Conservation (phyloP, 352 stramenopile species). For the Globisporangium paroecandrum region DNA sequence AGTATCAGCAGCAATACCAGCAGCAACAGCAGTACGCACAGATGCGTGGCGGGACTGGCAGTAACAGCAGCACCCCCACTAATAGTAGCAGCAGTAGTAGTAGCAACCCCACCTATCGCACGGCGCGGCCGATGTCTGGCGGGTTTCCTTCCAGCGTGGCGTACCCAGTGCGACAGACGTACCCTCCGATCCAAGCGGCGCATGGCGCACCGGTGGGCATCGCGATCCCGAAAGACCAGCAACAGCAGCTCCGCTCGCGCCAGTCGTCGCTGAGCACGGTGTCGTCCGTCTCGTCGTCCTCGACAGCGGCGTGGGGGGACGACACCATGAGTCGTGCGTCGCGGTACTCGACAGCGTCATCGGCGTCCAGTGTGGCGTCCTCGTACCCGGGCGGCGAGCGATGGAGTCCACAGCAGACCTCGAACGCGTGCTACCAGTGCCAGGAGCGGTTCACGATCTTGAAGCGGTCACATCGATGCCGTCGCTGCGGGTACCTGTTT, state of each 20-base stretch:
- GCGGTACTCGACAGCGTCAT: slow-evolving; percentile 59
- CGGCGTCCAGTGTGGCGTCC: slow-evolving; percentile 28
- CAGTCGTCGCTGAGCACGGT: slow-evolving; percentile 46
- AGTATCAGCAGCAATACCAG: slow-evolving; percentile 1
- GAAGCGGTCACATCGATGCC: slow-evolving; percentile 75
- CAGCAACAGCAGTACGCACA: slow-evolving; percentile 6
- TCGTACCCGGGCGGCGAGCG: slow-evolving; percentile 40
- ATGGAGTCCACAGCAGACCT: slow-evolving; percentile 69
- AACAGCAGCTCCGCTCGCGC: slow-evolving; percentile 27
- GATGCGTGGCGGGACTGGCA: slow-evolving; percentile 7
- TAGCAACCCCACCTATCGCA: neutral
- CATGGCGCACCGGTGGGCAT: slow-evolving; percentile 5
- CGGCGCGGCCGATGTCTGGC: neutral
- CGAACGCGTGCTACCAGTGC: slow-evolving; percentile 74
- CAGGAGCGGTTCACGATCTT: slow-evolving; percentile 80
- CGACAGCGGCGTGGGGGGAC: slow-evolving; percentile 21
- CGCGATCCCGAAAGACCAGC: slow-evolving; percentile 11
- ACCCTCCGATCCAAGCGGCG: slow-evolving; percentile 4
- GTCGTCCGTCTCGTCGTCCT: slow-evolving; percentile 12
- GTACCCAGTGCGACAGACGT: slow-evolving; percentile 13
- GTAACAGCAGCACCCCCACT: neutral
- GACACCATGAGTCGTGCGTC: slow-evolving; percentile 53
- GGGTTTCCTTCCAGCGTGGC: slow-evolving; percentile 4
- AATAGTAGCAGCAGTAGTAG: neutral
- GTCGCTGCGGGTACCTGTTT: slow-evolving; percentile 75